These are phyloP conservation scores for Coniochaeta hoffmannii DNA, from an alignment of 2,329 filamentous ascomycete species.

Conservation along the genomic window DNA sequence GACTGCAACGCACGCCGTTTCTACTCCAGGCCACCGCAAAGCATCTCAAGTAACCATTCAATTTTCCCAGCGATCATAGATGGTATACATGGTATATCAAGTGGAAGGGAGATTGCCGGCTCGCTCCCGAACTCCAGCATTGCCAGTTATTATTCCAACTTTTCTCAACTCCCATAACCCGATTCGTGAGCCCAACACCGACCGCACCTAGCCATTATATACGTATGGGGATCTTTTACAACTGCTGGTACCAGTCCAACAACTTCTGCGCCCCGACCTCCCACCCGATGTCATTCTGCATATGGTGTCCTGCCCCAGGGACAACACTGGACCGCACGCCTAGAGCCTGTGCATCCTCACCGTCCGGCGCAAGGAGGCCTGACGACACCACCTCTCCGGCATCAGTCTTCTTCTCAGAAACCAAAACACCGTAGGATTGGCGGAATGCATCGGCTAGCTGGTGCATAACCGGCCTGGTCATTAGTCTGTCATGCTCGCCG, in stretches of 20 bases:
- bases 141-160: too few species aligned
- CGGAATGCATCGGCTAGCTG: slow-evolving; percentile 31
- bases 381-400: not conserved
- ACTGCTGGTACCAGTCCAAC: slow-evolving; percentile 29
- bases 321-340: slow-evolving; percentile 35
- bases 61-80: too few species aligned
- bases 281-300: slow-evolving; percentile 45
- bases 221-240: slow-evolving; percentile 10
- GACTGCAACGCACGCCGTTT: too few species aligned
- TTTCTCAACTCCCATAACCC: too few species aligned
- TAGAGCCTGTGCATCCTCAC: slow-evolving; percentile 18
- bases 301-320: slow-evolving; percentile 39
- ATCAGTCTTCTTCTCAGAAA: slow-evolving; percentile 22
- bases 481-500: slow-evolving; percentile 31
- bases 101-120: too few species aligned
- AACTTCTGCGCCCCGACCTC: slow-evolving; percentile 37
- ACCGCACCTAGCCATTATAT: too few species aligned
- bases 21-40: too few species aligned
- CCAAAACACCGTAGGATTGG: slow-evolving; percentile 21
- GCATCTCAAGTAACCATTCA: too few species aligned
- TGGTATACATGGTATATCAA: too few species aligned
- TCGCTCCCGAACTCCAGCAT: too few species aligned
- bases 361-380: slow-evolving; percentile 11
- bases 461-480: slow-evolving; percentile 27
- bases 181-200: too few species aligned